Evolutionary conservation across 345 rosid species (phyloP), one percentile per base, ranked within the genome.

Genomic region (Abelmoschus esculentus): DNA sequence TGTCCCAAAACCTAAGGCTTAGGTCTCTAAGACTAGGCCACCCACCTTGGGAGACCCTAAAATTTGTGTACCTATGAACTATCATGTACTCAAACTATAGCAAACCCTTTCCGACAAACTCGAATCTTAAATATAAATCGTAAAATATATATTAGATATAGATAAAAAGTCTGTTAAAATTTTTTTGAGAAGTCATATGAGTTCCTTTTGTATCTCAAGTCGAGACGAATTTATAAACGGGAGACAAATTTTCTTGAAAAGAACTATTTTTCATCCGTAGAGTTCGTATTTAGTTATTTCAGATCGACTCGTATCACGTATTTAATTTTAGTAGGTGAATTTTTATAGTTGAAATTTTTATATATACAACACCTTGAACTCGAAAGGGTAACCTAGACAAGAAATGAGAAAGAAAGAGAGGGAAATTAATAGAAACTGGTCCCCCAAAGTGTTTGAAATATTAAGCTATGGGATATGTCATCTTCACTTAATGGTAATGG

Each of bases 401-500:
- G 36, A 34, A 6, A 19, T 28, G 6, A 13, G 70, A 4, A 36
- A 47, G 12, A 66, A 6, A 7, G 40, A 55, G 11, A 15, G 32
- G 5, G 15, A 47, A 66, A 66, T 56, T 6, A 63, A 4, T 22
- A 47, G 55, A 42, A 61, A 44, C 76, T 78, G 84, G 85, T 82
- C 80, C 22, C 80, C 22, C 66, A 72, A 72, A 63, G 71, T 47
- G 66, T 76, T 47, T 76, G 80, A 47, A 69, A 57, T 40, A 42
- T 36, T 17, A 29, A 52, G 74, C 28, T 0, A 0, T 19, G 68
- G 65, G 74, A 32, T 2, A 8, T 53, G 74, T 65, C 71, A 55
- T 5, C 64, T 65, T 76, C 80, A 61, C 5, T 22, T 50, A 61
- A 75, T 70, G 77, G 81, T 75, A 73, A 68, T 68, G 81, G 85